These are phyloP conservation scores for Aspergillus diversus DNA, from an alignment of 495 filamentous ascomycete species.

Conservation along the genomic window DNA sequence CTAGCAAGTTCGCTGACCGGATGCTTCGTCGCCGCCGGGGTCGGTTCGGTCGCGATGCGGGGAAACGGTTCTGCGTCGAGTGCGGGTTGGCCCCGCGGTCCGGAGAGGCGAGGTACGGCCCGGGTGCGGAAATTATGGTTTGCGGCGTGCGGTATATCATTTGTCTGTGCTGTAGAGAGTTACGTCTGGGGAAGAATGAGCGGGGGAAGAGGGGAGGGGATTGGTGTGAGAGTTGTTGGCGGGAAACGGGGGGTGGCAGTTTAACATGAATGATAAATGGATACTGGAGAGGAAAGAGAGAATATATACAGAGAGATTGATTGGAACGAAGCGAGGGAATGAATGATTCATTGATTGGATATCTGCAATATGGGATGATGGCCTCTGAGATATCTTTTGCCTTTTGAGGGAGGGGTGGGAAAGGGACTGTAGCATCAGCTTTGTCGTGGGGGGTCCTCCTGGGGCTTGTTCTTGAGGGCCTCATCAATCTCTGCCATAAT, in stretches of 20 bases:
- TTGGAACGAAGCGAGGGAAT: background rate
- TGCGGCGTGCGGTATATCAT: constrained; percentile 30
- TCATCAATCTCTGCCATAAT: constrained; percentile 72
- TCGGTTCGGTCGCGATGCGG: constrained; percentile 26
- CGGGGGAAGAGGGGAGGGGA: background rate
- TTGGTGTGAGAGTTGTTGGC: background rate
- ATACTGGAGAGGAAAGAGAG: background rate
- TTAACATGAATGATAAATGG: too few species aligned
- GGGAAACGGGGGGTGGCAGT: background rate
- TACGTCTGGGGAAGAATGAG: constrained; percentile 22
- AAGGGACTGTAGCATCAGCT: constrained; percentile 6
- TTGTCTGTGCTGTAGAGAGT: constrained; percentile 35
- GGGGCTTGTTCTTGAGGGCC: constrained; percentile 66
- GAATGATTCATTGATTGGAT: too few species aligned
- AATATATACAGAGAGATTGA: background rate
- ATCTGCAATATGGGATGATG: background rate
- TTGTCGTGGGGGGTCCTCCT: constrained; percentile 28
- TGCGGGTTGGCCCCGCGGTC: constrained; percentile 36
- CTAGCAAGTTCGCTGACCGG: constrained; percentile 33
- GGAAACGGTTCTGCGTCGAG: constrained; percentile 42
- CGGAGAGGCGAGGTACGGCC: constrained; percentile 38
- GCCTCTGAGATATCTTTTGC: background rate
- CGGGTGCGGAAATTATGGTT: constrained; percentile 31
- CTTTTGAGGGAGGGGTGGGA: background rate
- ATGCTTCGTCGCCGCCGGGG: constrained; percentile 35